Conservation (phyloP, 2,329 filamentous ascomycete genomes). For the Ascochyta clinopodiicola region DNA sequence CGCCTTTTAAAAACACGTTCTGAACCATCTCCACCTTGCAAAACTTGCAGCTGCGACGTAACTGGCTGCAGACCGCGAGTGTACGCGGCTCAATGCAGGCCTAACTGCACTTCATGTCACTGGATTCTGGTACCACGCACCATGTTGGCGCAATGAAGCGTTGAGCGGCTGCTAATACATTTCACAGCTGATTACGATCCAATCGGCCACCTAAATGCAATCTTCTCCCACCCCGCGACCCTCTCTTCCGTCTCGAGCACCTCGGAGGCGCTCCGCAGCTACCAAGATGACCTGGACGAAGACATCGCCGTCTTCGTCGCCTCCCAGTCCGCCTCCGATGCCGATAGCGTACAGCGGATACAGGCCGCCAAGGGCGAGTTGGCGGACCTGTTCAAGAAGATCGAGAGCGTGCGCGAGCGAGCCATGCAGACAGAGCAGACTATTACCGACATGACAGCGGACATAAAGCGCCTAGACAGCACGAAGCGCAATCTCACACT, state of each 20-base stretch:
- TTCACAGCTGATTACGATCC: constrained; percentile 83
- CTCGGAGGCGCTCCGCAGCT: constrained; percentile 73
- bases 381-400: constrained; percentile 88
- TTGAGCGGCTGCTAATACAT: constrained; percentile 32
- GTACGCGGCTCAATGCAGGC: constrained; percentile 46
- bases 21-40: not conserved
- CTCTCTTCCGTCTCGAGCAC: constrained; percentile 78
- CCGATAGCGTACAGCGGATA: constrained; percentile 88
- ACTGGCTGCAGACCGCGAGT: constrained; percentile 35
- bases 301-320: constrained; percentile 76
- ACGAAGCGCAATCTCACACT: constrained; percentile 96
- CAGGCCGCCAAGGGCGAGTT: constrained; percentile 90
- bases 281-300: constrained; percentile 81
- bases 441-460: constrained; percentile 98
- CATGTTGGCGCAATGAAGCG: constrained; percentile 7
- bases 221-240: constrained; percentile 89
- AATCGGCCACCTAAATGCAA: constrained; percentile 87
- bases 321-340: constrained; percentile 81
- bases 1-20: not conserved
- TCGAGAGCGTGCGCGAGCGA: constrained; percentile 87
- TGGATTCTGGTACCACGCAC: constrained; percentile 46
- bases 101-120: constrained; percentile 46
- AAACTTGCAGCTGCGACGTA: constrained; percentile 19
- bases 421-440: constrained; percentile 92
- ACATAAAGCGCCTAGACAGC: constrained; percentile 95